Conservation (phyloP, 2,329 filamentous ascomycete genomes). For the Cytospora paraplurivora region DNA sequence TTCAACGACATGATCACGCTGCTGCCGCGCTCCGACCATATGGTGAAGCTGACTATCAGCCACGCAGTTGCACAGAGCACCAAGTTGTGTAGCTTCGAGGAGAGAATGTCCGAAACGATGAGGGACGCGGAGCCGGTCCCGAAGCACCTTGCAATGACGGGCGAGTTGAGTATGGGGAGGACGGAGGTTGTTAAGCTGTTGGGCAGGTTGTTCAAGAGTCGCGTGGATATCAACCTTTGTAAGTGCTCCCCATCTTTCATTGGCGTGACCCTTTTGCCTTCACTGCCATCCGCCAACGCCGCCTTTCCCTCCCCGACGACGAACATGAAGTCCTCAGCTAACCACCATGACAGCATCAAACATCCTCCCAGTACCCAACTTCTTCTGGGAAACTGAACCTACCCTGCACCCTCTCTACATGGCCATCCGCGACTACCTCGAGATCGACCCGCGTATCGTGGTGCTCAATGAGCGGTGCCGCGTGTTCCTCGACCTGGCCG, state of each 20-base stretch:
- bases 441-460: conserved; percentile 94
- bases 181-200: conserved; percentile 92
- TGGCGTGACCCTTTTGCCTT: neutral
- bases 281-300: neutral
- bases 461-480: conserved; percentile 96
- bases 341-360: conserved; percentile 70
- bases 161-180: conserved; percentile 86
- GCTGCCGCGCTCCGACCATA: conserved; percentile 86
- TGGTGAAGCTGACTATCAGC: conserved; percentile 98
- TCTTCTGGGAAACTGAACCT: conserved; percentile 98
- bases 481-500: conserved; percentile 93
- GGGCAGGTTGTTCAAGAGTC: conserved; percentile 85
- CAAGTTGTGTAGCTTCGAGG: conserved; percentile 94
- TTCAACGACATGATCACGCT: conserved; percentile 99
- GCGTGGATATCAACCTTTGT: conserved; percentile 98
- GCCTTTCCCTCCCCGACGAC: neutral
- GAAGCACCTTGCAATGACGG: conserved; percentile 83
- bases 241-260: conserved; percentile 42
- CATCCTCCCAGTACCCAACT: conserved; percentile 92
- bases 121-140: conserved; percentile 88
- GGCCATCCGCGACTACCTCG: conserved; percentile 93
- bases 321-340: neutral
- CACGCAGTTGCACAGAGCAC: conserved; percentile 98
- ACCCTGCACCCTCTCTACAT: conserved; percentile 92
- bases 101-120: conserved; percentile 95